Conservation (phyloP, 225 moss, liverwort and hornwort species). For the Marchantia paleacea region DNA sequence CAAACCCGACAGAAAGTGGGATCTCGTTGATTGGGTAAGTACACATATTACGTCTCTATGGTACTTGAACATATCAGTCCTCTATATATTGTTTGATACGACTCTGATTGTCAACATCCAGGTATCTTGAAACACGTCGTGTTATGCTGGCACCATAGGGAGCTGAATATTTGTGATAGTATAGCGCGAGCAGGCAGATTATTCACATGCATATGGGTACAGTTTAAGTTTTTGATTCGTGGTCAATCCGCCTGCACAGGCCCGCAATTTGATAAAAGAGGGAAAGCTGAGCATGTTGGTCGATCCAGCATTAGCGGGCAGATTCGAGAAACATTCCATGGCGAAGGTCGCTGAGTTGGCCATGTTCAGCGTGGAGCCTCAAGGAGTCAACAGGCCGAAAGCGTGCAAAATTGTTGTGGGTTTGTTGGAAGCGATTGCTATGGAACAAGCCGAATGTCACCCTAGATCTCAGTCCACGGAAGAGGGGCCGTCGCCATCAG, state of each 20-base stretch:
- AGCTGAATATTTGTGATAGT: background rate
- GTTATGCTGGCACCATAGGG: background rate
- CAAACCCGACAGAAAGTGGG: background rate
- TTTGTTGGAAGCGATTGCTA: conserved; percentile 3
- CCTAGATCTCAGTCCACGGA: background rate
- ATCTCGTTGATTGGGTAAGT: conserved; percentile 13
- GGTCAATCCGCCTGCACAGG: background rate
- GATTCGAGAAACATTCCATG: conserved; percentile 14
- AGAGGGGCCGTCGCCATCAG: background rate
- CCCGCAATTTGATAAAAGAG: background rate
- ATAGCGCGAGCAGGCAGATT: background rate
- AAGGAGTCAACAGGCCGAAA: conserved; percentile 18
- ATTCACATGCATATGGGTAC: background rate
- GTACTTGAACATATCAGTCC: background rate
- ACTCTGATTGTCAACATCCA: background rate
- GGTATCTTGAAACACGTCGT: background rate
- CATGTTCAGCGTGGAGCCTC: conserved; percentile 20
- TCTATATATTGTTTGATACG: background rate
- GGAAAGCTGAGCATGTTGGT: conserved; percentile 17
- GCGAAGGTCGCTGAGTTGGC: conserved; percentile 26
- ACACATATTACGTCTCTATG: background rate
- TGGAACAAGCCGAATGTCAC: background rate
- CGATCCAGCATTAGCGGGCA: conserved; percentile 21
- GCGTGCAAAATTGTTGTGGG: conserved; percentile 8
- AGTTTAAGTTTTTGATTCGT: background rate